Base-by-base conservation (phyloP, 2,329 filamentous ascomycete species). In the Beauveria sp. region DNA sequence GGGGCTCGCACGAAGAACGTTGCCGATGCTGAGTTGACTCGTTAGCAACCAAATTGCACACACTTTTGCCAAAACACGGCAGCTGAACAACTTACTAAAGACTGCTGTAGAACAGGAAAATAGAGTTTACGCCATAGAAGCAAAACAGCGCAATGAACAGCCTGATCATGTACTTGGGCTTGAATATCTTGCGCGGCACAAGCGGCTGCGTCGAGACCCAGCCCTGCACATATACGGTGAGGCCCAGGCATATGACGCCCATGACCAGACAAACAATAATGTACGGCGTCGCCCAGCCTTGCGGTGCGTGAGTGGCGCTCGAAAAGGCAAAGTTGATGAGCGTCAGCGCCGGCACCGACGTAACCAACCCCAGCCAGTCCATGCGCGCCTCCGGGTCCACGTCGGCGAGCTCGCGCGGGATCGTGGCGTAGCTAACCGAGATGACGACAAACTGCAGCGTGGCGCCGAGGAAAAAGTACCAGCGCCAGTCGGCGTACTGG, bases 401-500 rank as follows among this genome's bases (percentile, higher is more conserved):
- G 3, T 73, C 52, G 56, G 65, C 56, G 63, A 67, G 69, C 62
- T 77, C 71, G 28, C 67, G 69, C 5, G 76, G 76, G n/a, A 78
- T 71, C 4, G 70, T 69, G 30, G 76, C 55, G 28, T 74, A 67
- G 10, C 75, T 73, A 52, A 81, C 79, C 57, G 78, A 78, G 2
- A 78, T 78, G 0, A 84, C 67, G 14, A 87, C 28, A 0, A 79
- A 78, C 18, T 74, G 66, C 43, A 77, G 63, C 46, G 75, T 72
- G 43, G 70, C 67, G 1, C 86, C 87, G 55, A 90, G 79, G 76
- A 81, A 90, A 69, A 90, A 90, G 69, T 88, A 90, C 85, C 85
- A 89, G 5, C 81, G 71, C 86, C 87, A 90, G 1, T 67, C 76
- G 1, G 84, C 71, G 63, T 78, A 87, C 67, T 90, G 83, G 0